A percentile compares a stretch with the other conserved stretches of the same genome.
Conservation (phyloP, 1,139 yeast genomes). For the Suhomyces ambrosiae region DNA sequence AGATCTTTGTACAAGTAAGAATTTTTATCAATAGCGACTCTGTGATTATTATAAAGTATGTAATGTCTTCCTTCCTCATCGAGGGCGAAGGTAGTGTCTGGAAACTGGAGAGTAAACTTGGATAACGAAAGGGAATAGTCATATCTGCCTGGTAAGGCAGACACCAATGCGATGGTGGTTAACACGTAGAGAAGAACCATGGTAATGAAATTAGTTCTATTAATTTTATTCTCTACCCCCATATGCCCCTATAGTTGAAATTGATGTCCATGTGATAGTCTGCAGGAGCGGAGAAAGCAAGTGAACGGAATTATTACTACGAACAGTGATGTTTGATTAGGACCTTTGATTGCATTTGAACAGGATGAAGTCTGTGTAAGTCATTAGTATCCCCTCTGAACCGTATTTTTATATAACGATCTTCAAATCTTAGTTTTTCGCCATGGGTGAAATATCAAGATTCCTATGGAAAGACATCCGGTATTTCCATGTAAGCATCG, state of each 20-base stretch:
- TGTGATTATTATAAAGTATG: conserved; percentile 4
- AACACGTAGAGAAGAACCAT: not conserved
- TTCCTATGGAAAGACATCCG: no score
- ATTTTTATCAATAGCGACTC: conserved; percentile 8
- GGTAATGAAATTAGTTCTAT: not conserved
- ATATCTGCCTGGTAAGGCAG: not conserved
- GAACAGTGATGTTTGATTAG: no score
- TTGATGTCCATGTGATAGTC: not conserved
- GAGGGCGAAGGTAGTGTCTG: conserved; percentile 8
- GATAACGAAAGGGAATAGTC: conserved; percentile 8
- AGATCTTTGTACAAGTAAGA: conserved; percentile 9
- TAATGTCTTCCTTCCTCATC: conserved; percentile 13
- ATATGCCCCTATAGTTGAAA: not conserved
- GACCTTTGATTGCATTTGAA: no score
- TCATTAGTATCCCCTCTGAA: no score
- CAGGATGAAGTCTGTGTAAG: no score
- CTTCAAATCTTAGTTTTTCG: no score
- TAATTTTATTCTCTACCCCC: not conserved
- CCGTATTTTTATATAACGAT: no score
- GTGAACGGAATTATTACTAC: no score
- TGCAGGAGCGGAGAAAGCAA: conserved; percentile 2
- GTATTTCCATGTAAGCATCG: no score
- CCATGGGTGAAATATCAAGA: no score
- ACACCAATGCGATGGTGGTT: conserved; percentile 1
- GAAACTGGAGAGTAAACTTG: conserved; percentile 8